A percentile compares a stretch with the other conserved stretches of the same genome.
These are phyloP conservation scores for Nothophaeocryptopus gaeumannii DNA, from an alignment of 2,329 filamentous ascomycete genomes.

Conservation along the genomic window DNA sequence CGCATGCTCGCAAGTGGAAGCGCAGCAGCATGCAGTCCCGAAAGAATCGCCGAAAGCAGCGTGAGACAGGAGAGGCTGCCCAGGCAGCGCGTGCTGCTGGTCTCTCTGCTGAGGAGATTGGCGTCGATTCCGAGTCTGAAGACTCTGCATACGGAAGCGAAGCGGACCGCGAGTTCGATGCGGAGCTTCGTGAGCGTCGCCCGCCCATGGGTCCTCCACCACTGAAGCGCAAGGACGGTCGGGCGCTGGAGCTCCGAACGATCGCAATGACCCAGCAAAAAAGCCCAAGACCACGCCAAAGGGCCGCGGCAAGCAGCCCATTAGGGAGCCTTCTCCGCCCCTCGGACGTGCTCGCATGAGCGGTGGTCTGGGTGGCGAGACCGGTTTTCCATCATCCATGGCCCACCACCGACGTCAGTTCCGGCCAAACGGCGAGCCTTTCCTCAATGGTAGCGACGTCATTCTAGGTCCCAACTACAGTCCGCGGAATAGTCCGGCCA, in stretches of 20 bases:
- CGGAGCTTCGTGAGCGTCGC: not conserved
- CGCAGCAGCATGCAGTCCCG: not conserved
- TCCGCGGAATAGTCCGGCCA: too few relatives aligned
- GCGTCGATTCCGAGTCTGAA: not conserved
- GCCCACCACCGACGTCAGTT: too few relatives aligned
- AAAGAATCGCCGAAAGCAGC: not conserved
- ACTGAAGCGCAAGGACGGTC: not conserved
- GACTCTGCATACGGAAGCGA: not conserved
- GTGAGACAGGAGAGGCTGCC: not conserved
- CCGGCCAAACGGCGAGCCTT: too few relatives aligned
- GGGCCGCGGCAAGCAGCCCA: too few relatives aligned
- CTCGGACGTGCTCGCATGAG: too few relatives aligned
- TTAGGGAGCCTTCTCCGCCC: too few relatives aligned
- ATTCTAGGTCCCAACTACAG: too few relatives aligned
- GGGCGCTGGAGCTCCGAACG: not conserved
- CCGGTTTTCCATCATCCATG: too few relatives aligned
- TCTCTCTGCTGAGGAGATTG: not conserved
- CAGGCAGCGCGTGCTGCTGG: not conserved
- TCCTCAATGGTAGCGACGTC: too few relatives aligned
- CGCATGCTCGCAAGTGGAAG: constrained; percentile 10
- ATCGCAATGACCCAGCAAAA: not conserved
- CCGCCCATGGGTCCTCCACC: not conserved
- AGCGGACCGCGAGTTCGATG: not conserved
- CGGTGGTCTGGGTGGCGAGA: too few relatives aligned
- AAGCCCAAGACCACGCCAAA: too few relatives aligned